Base-by-base conservation (phyloP, 768 basidiomycete species). In the Hygrocybe punicea region DNA sequence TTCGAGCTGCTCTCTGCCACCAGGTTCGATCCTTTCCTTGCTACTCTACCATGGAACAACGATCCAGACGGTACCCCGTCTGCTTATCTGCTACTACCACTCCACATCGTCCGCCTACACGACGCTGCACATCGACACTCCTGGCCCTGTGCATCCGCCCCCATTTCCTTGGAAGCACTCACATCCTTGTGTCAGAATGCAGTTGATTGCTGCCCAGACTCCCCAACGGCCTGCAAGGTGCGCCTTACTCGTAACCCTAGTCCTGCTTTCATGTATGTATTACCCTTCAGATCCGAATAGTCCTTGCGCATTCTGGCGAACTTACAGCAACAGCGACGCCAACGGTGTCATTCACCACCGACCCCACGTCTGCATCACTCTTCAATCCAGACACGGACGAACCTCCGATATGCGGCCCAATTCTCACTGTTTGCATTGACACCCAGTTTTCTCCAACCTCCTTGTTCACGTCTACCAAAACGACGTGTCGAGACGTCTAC, bases 391-490 rank as follows among this genome's bases (percentile, higher is more conserved):
- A 56, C 3, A 63, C 58, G n/a, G 71, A 74, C 42, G 24, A 49
- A 21, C 55, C 50, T n/a, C 42, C 47, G 8, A 7, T 25, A 6
- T 56, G 66, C 39, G 70, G 71, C 7, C 68, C 74, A 34, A 64
- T 79, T 14, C 71, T 84, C 52, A 70, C 70, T 24, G 61, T 91
- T 48, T 73, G 73, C 49, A 60, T 90, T 45, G 90, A 92, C 69
- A 74, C 72, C 2, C 65, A 76, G 57, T 69, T 81, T 11, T 86
- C 85, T 1, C 67, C 77, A 3, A 71, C 79, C 1, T 83, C 85
- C 14, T 55, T 80, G 21, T 87, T 84, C 65, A 86, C 87, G 0
- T 63, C 69, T 19, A 85, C 87, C 47, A 93, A 93, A 69, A 92
- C 91, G 0, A 91, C 89, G 2, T 57, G 74, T 37, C 80, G 90